These are phyloP conservation scores for Penicillium cataractarum DNA, from an alignment of 495 filamentous ascomycete species.

Conservation along the genomic window DNA sequence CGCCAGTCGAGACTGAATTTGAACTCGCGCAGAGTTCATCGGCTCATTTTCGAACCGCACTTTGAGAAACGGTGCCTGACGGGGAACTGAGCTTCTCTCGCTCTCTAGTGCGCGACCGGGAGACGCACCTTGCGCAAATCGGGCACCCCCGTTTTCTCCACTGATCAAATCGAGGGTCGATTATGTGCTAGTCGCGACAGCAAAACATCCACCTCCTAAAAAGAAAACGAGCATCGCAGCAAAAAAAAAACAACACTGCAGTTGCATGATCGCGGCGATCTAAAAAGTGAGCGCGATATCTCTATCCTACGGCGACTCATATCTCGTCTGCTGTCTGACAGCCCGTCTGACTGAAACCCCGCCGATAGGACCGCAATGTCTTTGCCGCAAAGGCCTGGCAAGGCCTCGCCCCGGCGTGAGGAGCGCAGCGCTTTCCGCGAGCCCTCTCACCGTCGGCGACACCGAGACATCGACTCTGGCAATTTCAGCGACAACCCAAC, in stretches of 20 bases:
- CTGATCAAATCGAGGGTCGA: slow-evolving; percentile 1
- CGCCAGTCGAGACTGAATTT: slow-evolving; percentile 7
- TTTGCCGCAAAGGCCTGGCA: slow-evolving; percentile 65
- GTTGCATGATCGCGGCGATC: slow-evolving; percentile 8
- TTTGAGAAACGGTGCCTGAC: neutral
- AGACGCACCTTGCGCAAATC: neutral
- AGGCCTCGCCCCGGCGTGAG: slow-evolving; percentile 61
- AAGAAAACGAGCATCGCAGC: neutral
- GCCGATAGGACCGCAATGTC: slow-evolving; percentile 54
- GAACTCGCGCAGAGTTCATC: slow-evolving; percentile 1
- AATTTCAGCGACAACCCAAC: slow-evolving; percentile 51
- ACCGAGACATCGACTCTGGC: slow-evolving; percentile 68
- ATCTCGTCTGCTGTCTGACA: neutral
- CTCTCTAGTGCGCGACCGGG: neutral
- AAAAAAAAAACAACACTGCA: neutral
- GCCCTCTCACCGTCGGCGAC: slow-evolving; percentile 69
- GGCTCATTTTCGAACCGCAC: neutral
- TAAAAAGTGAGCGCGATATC: slow-evolving; percentile 15
- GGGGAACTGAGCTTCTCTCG: neutral
- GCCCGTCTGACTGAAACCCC: neutral
- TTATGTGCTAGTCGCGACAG: slow-evolving; percentile 7
- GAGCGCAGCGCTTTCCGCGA: slow-evolving; percentile 64
- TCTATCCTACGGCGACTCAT: neutral
- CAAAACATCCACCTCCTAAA: neutral
- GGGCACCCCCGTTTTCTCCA: neutral